Evolutionary conservation across 73 alveolate genomes (phyloP).

Genomic region (Uronychia binucleata): DNA sequence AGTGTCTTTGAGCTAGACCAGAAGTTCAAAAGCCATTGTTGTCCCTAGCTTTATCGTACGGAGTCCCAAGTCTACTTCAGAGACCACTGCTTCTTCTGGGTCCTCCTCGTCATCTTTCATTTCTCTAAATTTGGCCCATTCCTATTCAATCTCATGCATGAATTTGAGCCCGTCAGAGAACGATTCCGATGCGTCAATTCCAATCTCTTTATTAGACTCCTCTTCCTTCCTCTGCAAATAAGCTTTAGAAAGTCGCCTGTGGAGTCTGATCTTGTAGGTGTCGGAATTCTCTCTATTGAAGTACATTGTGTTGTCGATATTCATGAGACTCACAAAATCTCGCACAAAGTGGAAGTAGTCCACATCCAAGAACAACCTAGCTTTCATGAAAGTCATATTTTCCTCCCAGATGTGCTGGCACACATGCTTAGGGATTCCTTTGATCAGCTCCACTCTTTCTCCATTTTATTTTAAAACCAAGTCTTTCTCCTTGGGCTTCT

Average conservation of each 20-base stretch:
- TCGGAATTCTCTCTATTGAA: slow-evolving; percentile 23
- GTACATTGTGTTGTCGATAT: slow-evolving; percentile 45
- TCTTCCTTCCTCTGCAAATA: not conserved
- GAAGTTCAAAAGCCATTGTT: slow-evolving; percentile 23
- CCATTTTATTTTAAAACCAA: not conserved
- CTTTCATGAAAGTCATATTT: slow-evolving; percentile 50
- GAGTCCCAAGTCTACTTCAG: not conserved
- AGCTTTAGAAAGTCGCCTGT: not conserved
- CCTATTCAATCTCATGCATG: not conserved
- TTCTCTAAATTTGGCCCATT: slow-evolving; percentile 17
- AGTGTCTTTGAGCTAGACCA: slow-evolving; percentile 35
- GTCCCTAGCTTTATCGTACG: slow-evolving; percentile 37
- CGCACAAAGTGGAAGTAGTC: slow-evolving; percentile 54
- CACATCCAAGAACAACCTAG: slow-evolving; percentile 49
- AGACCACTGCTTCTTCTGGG: slow-evolving; percentile 6
- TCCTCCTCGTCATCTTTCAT: slow-evolving; percentile 23
- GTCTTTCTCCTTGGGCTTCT: too few relatives aligned
- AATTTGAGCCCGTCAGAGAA: not conserved
- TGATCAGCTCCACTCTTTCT: slow-evolving; percentile 3
- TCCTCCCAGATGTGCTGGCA: slow-evolving; percentile 57
- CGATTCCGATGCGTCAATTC: not conserved
- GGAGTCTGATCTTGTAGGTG: not conserved
- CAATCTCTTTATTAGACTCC: slow-evolving; percentile 5
- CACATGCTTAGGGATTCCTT: slow-evolving; percentile 29
- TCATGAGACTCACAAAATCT: slow-evolving; percentile 38